Evolutionary conservation across 2,329 filamentous ascomycete species (phyloP), one percentile per base, ranked within the genome.

Genomic region (Cladosporium sp.): DNA sequence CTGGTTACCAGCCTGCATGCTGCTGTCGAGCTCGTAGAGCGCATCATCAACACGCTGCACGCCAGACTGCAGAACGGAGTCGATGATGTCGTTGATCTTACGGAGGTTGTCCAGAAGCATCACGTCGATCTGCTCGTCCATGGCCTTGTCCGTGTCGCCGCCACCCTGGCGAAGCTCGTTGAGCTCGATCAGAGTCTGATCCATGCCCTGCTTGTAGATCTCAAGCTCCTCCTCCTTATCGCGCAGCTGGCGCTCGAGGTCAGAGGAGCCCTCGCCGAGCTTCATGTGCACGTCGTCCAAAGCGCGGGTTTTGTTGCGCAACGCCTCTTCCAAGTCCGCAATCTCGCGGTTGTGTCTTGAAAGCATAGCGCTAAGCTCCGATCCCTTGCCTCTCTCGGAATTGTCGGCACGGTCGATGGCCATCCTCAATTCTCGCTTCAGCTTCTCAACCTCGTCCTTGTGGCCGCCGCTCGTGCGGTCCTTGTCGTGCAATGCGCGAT

Each of bases 151-250:
- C 9, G 83, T 85, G 51, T 85, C 87, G 37, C 71, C 69, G 34
- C 73, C 70, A 43, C 72, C 70, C 44, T 75, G 64, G 82, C 80
- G 90, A 56, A 96, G 75, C 65, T 96, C 90, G 64, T 95, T 92
- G 54, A 99, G 78, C 71, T 96, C 91, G 47, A 97, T 81, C 51
- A 99, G 75, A 3, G 92, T 91, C 73, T 97, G 88, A 65, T 99
- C 93, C 89, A 99, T 95, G 62, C 90, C 91, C 40, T 91, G 89
- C 74, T 96, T 96, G 80, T 96, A 96, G 42, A 97, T 91, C 70
- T 97, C 93, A 20, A 99, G 83, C 71, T 99, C 93, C 62, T 96
- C 91, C 66, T 99, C 93, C 75, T 96, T 97, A 57, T 97, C 93
- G 41, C 86, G 86, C 27, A 99, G 78, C 47, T 88, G 79, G 55